These are phyloP conservation scores for Lepiota subincarnata DNA, from an alignment of 768 basidiomycete species.

Conservation along the genomic window DNA sequence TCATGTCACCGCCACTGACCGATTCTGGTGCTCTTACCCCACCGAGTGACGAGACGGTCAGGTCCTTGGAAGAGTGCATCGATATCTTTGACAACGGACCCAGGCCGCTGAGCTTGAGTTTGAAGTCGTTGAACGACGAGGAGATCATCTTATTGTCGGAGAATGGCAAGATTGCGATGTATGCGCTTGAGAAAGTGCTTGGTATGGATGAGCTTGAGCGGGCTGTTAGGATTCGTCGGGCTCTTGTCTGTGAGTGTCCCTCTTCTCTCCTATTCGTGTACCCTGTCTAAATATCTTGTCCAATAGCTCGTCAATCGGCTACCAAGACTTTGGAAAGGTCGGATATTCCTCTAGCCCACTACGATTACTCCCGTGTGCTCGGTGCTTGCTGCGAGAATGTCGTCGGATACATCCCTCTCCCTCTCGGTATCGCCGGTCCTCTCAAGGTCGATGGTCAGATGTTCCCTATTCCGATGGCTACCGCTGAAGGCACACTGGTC, in stretches of 20 bases:
- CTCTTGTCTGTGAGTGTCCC: constrained; percentile 76
- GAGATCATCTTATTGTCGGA: constrained; percentile 87
- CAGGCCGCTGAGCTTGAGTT: constrained; percentile 49
- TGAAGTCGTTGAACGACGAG: constrained; percentile 78
- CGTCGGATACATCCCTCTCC: constrained; percentile 93
- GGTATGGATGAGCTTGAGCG: constrained; percentile 66
- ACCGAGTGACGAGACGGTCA: constrained; percentile 17
- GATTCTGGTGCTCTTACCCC: constrained; percentile 7
- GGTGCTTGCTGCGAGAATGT: constrained; percentile 99
- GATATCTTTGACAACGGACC: constrained; percentile 76
- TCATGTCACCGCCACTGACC: constrained; percentile 5
- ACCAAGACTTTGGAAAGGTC: constrained; percentile 84
- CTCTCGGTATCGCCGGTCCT: constrained; percentile 95
- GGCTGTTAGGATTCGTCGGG: constrained; percentile 82
- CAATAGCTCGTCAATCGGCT: constrained; percentile 72
- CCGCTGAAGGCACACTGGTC: constrained; percentile 98
- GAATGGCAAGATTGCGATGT: constrained; percentile 91
- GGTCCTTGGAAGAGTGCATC: constrained; percentile 74
- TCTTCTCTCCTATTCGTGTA: background rate
- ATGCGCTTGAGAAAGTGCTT: constrained; percentile 93
- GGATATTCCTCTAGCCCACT: constrained; percentile 75
- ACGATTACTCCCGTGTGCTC: constrained; percentile 91
- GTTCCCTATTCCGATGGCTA: constrained; percentile 97
- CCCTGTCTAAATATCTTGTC: constrained; percentile 7
- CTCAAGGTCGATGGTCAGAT: constrained; percentile 82